Evolutionary conservation across 192 early-diverging fungal species (phyloP).

Genomic region (Umbelopsis sp.): DNA sequence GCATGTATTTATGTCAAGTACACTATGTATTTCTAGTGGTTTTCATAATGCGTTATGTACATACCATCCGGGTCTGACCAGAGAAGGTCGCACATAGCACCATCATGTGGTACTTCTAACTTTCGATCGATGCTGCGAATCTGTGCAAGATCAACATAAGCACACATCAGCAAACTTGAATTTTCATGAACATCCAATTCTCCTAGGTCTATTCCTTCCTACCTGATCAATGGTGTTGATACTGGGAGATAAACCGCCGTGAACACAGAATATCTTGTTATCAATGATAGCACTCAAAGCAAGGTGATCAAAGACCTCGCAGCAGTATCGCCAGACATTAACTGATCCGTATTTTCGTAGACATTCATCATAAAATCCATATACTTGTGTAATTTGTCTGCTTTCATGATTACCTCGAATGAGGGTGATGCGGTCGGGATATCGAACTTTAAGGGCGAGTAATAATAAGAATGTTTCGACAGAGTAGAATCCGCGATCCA

Average conservation of each 20-base stretch:
- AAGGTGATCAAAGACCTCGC: conserved; percentile 97
- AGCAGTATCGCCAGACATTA: conserved; percentile 97
- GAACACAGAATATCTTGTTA: conserved; percentile 93
- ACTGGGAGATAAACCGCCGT: conserved; percentile 92
- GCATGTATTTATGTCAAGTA: background rate
- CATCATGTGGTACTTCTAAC: conserved; percentile 97
- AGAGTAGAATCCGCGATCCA: conserved; percentile 94
- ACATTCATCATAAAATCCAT: conserved; percentile 98
- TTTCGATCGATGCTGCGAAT: conserved; percentile 93
- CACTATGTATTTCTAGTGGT: background rate
- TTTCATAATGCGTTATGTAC: background rate
- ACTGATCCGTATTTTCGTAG: conserved; percentile 94
- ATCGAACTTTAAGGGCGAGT: conserved; percentile 92
- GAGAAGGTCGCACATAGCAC: conserved; percentile 95
- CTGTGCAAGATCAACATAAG: conserved; percentile 22
- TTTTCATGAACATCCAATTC: no score
- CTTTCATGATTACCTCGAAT: conserved; percentile 94
- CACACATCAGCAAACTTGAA: background rate
- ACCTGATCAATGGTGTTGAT: conserved; percentile 92
- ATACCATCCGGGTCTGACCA: conserved; percentile 96
- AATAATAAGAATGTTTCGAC: conserved; percentile 98
- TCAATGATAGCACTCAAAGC: conserved; percentile 94
- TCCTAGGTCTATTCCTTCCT: background rate
- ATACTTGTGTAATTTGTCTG: conserved; percentile 97
- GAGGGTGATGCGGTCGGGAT: conserved; percentile 91